Evolutionary conservation across 2,329 filamentous ascomycete species (phyloP), one percentile per base, ranked within the genome.

Genomic region (Raffaelea ambrosiae): DNA sequence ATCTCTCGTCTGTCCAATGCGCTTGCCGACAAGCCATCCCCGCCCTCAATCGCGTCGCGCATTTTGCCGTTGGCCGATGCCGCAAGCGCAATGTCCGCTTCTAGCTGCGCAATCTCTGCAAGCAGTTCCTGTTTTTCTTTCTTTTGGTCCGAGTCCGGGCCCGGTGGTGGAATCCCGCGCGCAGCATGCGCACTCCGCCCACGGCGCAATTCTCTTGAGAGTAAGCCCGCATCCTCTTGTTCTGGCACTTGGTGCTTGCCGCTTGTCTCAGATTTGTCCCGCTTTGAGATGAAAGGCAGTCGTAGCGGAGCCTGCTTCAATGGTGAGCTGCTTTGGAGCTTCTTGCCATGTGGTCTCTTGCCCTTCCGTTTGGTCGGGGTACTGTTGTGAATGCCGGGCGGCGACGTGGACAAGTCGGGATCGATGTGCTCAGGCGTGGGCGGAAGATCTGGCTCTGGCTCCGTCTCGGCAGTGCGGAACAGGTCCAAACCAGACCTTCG

Each of bases 361-460:
- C 21, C 14, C 23, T 38, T 22, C 13, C 16, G 22, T 2, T 70
- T 75, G 20, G 74, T 76, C 0, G 79, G 77, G 14, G 51, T 51
- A 33, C 76, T 79, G 44, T 73, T 72, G 50, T 82, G 79, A 23
- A 83, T 83, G 1, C 79, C 80, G 19, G 66, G 60, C 1, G 78
- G 76, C 8, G 76, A 76, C 3, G 74, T 75, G 40, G 71, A 74
- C 1, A n/a, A n/a, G n/a, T 76, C 66, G 0, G 73, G 70, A 49
- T 82, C 78, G 2, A 65, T 66, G 43, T 73, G 67, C 26, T 69
- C 68, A 1, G 74, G 73, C 0, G 77, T 77, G 0, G 77, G 77
- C 3, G 83, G 83, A 5, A 86, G 68, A 43, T 84, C 79, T 2
- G 81, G 81, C 55, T 86, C 80, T 71, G 70, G 39, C 23, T 26